Evolutionary conservation across 2,329 filamentous ascomycete species (phyloP).

Genomic region (Camptophora hylomeconis): DNA sequence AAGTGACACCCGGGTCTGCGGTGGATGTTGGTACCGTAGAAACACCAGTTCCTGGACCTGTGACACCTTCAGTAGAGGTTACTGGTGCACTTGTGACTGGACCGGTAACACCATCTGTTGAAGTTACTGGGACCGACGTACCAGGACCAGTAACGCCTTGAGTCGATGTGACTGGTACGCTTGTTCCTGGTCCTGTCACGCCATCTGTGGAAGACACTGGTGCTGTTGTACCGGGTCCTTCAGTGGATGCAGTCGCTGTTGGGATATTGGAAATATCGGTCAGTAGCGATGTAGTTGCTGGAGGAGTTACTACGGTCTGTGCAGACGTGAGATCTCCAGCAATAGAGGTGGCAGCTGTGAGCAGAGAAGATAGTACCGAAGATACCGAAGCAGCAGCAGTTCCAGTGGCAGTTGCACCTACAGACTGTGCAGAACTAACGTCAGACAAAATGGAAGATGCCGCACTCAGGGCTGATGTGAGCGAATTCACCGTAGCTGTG

Average conservation of each 20-base stretch:
- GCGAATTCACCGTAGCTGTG: too few species aligned
- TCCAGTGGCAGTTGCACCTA: constrained; percentile 7
- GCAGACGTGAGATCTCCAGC: constrained; percentile 10
- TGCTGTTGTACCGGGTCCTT: neutral
- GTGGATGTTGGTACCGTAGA: neutral
- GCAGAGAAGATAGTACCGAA: constrained; percentile 11
- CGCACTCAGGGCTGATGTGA: neutral
- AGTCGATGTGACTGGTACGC: too few species aligned
- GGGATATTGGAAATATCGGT: too few species aligned
- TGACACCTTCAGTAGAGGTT: constrained; percentile 1
- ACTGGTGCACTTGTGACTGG: too few species aligned
- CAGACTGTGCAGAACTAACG: constrained; percentile 11
- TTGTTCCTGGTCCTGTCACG: neutral
- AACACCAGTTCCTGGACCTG: neutral
- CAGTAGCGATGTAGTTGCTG: neutral
- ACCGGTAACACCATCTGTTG: neutral
- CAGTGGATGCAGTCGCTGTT: neutral
- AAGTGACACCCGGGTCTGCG: neutral
- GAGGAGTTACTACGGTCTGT: constrained; percentile 6
- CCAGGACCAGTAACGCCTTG: neutral
- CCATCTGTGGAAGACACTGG: neutral
- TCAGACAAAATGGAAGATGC: constrained; percentile 9
- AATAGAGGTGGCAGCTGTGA: constrained; percentile 8
- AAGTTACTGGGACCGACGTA: too few species aligned
- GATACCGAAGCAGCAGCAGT: constrained; percentile 10